Percentiles rank a stretch among this genome's conserved stretches.
phyloP scores from a whole-genome alignment of 2,329 filamentous ascomycete genomes.

The Alternaria consortialis region DNA sequence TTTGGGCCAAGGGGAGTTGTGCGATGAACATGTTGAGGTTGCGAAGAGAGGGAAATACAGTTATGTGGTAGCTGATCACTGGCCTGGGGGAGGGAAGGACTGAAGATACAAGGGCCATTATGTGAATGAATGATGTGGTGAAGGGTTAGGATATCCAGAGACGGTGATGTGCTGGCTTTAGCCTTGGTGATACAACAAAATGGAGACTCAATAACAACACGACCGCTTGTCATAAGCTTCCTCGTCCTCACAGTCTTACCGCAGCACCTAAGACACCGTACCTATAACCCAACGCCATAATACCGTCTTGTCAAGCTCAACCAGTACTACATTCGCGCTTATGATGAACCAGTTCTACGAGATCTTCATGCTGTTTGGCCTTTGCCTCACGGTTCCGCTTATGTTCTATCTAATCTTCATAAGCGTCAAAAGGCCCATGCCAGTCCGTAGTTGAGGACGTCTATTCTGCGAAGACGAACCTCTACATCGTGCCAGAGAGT shows the following conservation, averaged over 20 bases:
- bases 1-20: not conserved
- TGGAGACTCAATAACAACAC: not conserved
- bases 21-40: not conserved
- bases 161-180: not conserved
- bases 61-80: slow-evolving; percentile 5
- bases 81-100: not conserved
- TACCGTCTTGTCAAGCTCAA: not conserved
- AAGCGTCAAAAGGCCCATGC: not conserved
- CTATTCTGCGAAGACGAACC: not conserved
- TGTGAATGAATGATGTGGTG: not conserved
- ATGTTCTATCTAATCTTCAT: not conserved
- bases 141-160: not conserved
- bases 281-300: not conserved
- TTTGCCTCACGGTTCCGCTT: slow-evolving; percentile 1
- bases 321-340: too few species aligned
- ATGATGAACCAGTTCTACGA: not conserved
- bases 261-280: not conserved
- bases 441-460: not conserved
- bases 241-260: too few species aligned
- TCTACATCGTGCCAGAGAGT: not conserved
- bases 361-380: not conserved
- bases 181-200: not conserved
- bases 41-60: slow-evolving; percentile 10
- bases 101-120: not conserved
- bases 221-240: not conserved